These are phyloP conservation scores for Candida cerambycidarum DNA, from an alignment of 805 yeast species.

Conservation along the genomic window DNA sequence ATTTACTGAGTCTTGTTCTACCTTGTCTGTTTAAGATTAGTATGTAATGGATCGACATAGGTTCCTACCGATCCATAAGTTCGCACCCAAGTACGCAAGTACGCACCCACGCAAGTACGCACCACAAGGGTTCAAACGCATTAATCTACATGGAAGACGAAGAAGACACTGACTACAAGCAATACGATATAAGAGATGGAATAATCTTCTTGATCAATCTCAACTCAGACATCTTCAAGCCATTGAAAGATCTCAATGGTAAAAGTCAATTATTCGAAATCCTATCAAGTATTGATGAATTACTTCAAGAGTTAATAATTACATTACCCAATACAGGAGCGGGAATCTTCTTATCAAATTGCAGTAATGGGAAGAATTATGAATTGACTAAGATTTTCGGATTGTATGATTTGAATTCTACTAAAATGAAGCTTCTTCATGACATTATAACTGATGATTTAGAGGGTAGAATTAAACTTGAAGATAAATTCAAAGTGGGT, in stretches of 20 bases:
- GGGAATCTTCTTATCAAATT: constrained; percentile 67
- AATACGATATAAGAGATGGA: constrained; percentile 59
- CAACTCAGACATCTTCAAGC: constrained; percentile 44
- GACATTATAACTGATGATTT: constrained; percentile 48
- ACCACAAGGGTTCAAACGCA: too few species aligned
- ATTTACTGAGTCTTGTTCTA: constrained; percentile 80
- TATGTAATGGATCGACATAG: constrained; percentile 78
- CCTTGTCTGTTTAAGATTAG: constrained; percentile 91
- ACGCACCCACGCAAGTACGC: constrained; percentile 1
- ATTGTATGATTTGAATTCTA: constrained; percentile 53
- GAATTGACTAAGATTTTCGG: constrained; percentile 54
- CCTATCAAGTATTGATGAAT: constrained; percentile 55
- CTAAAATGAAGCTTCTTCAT: constrained; percentile 56
- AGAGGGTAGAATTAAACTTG: constrained; percentile 9
- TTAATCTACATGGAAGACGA: constrained; percentile 15
- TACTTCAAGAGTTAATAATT: constrained; percentile 65
- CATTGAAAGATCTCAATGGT: constrained; percentile 35
- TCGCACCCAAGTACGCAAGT: not conserved
- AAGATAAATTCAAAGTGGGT: constrained; percentile 13
- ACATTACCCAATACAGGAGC: constrained; percentile 68
- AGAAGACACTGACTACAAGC: constrained; percentile 25
- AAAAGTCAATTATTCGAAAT: constrained; percentile 51
- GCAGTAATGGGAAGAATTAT: constrained; percentile 32
- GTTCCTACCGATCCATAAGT: not conserved
- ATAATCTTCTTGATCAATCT: constrained; percentile 63